Evolutionary conservation across 495 filamentous ascomycete genomes (phyloP).

Genomic region (Glutinoglossum americanum): DNA sequence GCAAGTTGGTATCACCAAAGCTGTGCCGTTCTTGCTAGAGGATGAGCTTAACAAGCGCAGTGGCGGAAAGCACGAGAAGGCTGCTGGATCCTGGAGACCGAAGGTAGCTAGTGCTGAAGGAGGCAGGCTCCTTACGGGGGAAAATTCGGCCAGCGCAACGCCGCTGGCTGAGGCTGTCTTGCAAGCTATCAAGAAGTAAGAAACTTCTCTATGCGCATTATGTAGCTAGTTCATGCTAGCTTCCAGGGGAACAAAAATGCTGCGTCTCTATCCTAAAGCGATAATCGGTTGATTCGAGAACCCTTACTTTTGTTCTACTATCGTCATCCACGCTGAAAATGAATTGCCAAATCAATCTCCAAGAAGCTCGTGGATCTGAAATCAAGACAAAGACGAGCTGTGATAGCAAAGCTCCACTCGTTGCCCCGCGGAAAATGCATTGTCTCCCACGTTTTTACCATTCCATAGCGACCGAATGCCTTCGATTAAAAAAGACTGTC

Average conservation of each 20-base stretch:
- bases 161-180: constrained; percentile 31
- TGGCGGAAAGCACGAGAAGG: constrained; percentile 36
- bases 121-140: constrained; percentile 47
- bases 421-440: no score
- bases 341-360: no score
- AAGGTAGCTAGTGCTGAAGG: constrained; percentile 35
- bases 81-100: constrained; percentile 31
- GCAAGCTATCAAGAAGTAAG: constrained; percentile 9
- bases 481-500: no score
- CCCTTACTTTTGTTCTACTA: no score
- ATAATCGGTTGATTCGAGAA: no score
- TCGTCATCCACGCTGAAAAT: no score
- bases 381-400: no score
- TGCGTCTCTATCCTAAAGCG: no score
- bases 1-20: constrained; percentile 19
- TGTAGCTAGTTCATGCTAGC: neutral
- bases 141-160: constrained; percentile 48
- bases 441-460: no score
- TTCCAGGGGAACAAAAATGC: neutral
- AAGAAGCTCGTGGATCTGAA: no score
- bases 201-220: neutral
- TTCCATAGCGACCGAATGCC: no score
- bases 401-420: no score
- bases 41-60: constrained; percentile 26
- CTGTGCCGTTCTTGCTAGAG: constrained; percentile 47